Percentiles rank a stretch among this genome's conserved stretches.
phyloP scores from a whole-genome alignment of 805 yeast genomes.

The Kuraishia ogatae region DNA sequence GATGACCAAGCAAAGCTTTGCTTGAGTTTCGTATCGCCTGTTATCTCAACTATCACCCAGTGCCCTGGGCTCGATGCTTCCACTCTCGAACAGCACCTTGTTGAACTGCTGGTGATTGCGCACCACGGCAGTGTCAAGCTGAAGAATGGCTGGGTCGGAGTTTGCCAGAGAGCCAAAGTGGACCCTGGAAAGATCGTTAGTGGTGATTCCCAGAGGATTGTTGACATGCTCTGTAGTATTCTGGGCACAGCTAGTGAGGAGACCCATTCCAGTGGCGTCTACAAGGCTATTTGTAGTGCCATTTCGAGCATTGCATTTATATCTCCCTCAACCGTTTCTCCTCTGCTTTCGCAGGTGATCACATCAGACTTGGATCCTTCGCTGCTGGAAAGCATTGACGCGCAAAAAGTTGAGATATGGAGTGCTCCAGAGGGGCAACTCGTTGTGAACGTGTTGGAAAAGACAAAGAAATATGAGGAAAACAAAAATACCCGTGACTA shows the following conservation, averaged over 20 bases:
- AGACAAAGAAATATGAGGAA: conserved; percentile 29
- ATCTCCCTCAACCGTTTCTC: conserved; percentile 47
- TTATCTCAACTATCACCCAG: conserved; percentile 29
- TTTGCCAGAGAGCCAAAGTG: conserved; percentile 46
- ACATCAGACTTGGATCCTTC: conserved; percentile 29
- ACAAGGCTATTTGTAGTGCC: conserved; percentile 41
- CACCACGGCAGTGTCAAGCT: conserved; percentile 31
- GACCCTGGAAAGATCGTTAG: conserved; percentile 59
- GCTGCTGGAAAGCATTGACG: conserved; percentile 31
- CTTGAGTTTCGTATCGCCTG: conserved; percentile 20
- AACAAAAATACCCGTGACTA: conserved; percentile 77
- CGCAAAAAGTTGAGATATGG: conserved; percentile 54
- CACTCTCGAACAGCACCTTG: conserved; percentile 23
- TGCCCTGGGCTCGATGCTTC: conserved; percentile 13
- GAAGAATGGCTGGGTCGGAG: conserved; percentile 68
- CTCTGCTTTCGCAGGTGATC: conserved; percentile 37
- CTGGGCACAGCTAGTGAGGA: conserved; percentile 8
- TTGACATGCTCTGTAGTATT: conserved; percentile 13
- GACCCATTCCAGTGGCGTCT: conserved; percentile 32
- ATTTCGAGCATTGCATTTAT: conserved; percentile 47
- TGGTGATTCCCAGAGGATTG: conserved; percentile 14
- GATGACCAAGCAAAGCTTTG: conserved; percentile 12
- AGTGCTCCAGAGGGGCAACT: conserved; percentile 58
- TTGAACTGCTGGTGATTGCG: conserved; percentile 30
- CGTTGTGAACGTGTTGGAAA: conserved; percentile 54